These are phyloP conservation scores for Hordeum marinum DNA, from an alignment of 176 grass and related monocot genomes.

Conservation along the genomic window DNA sequence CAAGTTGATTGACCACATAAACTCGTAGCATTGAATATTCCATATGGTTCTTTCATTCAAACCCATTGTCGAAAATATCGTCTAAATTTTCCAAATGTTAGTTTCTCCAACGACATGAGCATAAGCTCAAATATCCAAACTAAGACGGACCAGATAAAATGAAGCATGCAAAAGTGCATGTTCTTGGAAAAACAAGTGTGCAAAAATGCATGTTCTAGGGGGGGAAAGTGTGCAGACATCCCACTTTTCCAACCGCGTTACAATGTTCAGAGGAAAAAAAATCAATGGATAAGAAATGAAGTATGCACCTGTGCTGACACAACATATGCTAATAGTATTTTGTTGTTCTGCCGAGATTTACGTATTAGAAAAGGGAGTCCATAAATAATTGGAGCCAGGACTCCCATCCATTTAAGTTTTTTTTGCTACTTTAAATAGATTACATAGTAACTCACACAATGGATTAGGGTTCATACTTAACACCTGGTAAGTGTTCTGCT, in stretches of 20 bases:
- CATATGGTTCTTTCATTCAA: not conserved
- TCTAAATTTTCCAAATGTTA: not conserved
- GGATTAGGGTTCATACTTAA: not conserved
- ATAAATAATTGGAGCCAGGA: not conserved
- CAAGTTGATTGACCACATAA: not conserved
- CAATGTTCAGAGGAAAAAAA: not conserved
- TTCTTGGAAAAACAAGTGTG: not conserved
- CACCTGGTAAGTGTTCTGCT: not conserved
- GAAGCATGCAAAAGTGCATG: not conserved
- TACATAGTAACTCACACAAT: not conserved
- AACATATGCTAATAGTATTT: not conserved
- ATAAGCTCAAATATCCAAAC: not conserved
- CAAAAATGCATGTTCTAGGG: not conserved
- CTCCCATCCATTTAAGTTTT: not conserved
- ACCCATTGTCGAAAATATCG: not conserved
- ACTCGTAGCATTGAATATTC: not conserved
- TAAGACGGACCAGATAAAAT: not conserved
- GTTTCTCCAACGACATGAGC: constrained; percentile 8
- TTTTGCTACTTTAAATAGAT: not conserved
- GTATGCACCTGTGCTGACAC: not conserved
- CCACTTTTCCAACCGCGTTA: not conserved
- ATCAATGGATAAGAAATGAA: not conserved
- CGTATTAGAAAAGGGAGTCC: too few relatives aligned
- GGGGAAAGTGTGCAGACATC: not conserved
- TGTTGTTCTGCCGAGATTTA: not conserved